These are phyloP conservation scores for Pneumocystis wakefieldiae DNA, from an alignment of 1,139 yeast genomes.

Conservation along the genomic window DNA sequence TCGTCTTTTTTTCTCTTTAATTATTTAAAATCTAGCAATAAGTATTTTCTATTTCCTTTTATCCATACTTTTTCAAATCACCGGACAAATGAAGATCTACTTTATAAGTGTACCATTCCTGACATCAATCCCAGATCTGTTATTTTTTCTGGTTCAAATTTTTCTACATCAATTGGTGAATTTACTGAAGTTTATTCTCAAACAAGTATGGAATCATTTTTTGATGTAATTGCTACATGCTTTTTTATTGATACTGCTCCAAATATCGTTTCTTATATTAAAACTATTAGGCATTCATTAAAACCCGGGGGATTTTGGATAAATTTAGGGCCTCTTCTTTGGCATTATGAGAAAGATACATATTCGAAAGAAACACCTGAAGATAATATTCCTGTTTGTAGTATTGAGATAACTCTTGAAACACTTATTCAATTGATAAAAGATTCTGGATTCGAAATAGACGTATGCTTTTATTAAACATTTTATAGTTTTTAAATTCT, in stretches of 20 bases:
- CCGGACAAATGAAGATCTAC: constrained; percentile 35
- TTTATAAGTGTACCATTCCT: constrained; percentile 34
- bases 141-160: constrained; percentile 15
- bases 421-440: constrained; percentile 40
- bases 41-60: constrained; percentile 53
- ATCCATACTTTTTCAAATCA: constrained; percentile 65
- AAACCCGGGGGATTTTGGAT: constrained; percentile 54
- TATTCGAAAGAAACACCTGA: constrained; percentile 15
- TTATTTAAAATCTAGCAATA: constrained; percentile 35
- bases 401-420: constrained; percentile 50
- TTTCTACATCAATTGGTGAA: constrained; percentile 72
- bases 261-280: constrained; percentile 55
- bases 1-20: constrained; percentile 53
- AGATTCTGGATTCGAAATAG: constrained; percentile 41
- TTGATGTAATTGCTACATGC: constrained; percentile 40
- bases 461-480: constrained; percentile 23
- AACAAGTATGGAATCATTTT: constrained; percentile 6
- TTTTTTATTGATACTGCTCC: constrained; percentile 72
- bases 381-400: constrained; percentile 30
- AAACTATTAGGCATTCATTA: constrained; percentile 40
- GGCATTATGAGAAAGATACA: constrained; percentile 60
- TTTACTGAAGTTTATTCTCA: constrained; percentile 59
- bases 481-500: background rate
- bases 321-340: constrained; percentile 70
- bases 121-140: constrained; percentile 22